phyloP scores from a whole-genome alignment of 75 land plant genomes.

The Chamaecyparis obtusa region DNA sequence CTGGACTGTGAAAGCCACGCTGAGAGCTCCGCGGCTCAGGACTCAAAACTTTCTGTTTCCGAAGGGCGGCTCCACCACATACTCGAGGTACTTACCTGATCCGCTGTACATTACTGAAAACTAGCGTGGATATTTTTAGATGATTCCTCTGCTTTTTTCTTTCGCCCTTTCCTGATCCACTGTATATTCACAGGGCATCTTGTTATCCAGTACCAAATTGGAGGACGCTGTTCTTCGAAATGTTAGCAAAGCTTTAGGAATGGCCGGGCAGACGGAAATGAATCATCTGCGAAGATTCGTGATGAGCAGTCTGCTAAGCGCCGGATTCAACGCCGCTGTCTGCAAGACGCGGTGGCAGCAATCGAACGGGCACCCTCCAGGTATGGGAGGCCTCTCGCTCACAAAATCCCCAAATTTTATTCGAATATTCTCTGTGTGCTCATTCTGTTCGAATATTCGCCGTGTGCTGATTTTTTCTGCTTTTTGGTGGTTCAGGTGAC shows the following conservation, averaged over 20 bases:
- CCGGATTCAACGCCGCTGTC: slow-evolving; percentile 65
- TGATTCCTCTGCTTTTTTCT: background rate
- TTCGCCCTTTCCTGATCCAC: background rate
- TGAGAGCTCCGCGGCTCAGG: background rate
- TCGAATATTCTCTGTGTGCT: background rate
- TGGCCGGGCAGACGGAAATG: background rate
- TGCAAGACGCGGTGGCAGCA: slow-evolving; percentile 70
- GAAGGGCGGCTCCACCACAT: background rate
- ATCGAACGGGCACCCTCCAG: slow-evolving; percentile 45
- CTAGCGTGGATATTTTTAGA: background rate
- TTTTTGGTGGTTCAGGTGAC: slow-evolving; percentile 26
- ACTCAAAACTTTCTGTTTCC: background rate
- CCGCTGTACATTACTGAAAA: background rate
- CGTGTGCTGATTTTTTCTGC: background rate
- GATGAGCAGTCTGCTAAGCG: slow-evolving; percentile 29
- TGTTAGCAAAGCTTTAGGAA: background rate
- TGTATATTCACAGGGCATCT: background rate
- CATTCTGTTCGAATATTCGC: background rate
- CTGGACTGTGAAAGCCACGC: background rate
- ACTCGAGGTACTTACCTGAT: background rate
- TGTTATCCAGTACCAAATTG: background rate
- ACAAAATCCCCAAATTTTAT: background rate
- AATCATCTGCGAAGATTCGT: slow-evolving; percentile 24
- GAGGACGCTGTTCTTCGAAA: background rate
- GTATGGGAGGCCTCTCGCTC: background rate